phyloP scores from a whole-genome alignment of 208 protist species.

The Trypanosoma rangeli region DNA sequence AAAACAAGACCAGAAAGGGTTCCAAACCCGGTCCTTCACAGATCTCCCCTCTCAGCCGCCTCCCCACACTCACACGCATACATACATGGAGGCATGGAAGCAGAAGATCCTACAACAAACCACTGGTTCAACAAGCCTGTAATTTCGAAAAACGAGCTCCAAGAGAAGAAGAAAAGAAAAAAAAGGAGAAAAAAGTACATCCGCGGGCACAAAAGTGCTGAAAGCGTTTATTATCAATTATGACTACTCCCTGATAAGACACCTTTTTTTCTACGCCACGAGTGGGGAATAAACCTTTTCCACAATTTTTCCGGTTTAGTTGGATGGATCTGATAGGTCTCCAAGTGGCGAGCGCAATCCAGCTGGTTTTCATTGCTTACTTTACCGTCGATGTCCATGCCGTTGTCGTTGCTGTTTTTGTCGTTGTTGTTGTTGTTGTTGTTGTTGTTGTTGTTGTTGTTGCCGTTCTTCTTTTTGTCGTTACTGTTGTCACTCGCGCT shows the following conservation, averaged over 20 bases:
- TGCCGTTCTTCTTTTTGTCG: no score
- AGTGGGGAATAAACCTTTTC: conserved; percentile 1
- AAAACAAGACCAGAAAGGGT: no score
- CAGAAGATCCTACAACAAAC: no score
- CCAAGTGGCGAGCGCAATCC: background rate
- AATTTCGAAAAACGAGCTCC: no score
- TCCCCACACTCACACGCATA: no score
- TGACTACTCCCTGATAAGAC: background rate
- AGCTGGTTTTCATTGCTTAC: background rate
- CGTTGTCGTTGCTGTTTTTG: background rate
- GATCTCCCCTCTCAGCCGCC: no score
- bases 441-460: no score
- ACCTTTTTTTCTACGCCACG: background rate
- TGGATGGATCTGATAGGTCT: background rate
- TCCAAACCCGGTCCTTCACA: no score
- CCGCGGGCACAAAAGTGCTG: no score
- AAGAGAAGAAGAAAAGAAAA: background rate
- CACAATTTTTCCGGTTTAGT: background rate
- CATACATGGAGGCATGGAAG: no score
- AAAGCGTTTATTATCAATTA: background rate
- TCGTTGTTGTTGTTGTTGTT: background rate
- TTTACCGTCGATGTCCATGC: background rate
- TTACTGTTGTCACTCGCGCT: background rate
- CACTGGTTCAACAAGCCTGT: no score
- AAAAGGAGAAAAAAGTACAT: conserved; percentile 1